These are phyloP conservation scores for Gelatoporia subvermispora DNA, from an alignment of 768 basidiomycete species.

Conservation along the genomic window DNA sequence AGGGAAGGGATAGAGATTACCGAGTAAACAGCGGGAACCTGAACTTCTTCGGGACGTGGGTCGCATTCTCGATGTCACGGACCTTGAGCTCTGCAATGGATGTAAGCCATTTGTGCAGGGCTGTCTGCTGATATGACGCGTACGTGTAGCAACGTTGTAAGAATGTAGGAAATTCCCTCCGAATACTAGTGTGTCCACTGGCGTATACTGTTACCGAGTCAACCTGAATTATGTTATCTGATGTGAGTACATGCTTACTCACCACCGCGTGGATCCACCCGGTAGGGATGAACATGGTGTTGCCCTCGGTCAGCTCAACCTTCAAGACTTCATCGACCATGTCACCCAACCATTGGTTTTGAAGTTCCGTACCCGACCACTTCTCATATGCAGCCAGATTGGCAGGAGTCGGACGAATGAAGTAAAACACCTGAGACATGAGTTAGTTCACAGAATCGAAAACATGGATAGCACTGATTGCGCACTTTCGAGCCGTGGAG, in stretches of 20 bases:
- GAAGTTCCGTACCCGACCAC: slow-evolving; percentile 91
- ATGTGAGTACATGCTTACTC: slow-evolving; percentile 32
- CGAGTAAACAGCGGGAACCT: slow-evolving; percentile 22
- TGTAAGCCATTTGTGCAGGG: background rate
- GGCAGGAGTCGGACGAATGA: slow-evolving; percentile 81
- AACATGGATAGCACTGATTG: background rate
- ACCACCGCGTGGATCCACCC: slow-evolving; percentile 99
- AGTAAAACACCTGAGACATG: slow-evolving; percentile 83
- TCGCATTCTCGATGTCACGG: slow-evolving; percentile 86
- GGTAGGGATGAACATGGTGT: slow-evolving; percentile 92
- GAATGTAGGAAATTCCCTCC: slow-evolving; percentile 98
- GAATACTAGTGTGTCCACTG: slow-evolving; percentile 88
- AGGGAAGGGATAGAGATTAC: slow-evolving; percentile 10
- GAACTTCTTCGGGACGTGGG: slow-evolving; percentile 76
- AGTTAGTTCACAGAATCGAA: slow-evolving; percentile 1
- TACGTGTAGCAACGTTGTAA: slow-evolving; percentile 82
- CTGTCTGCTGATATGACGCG: slow-evolving; percentile 21
- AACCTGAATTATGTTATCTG: background rate
- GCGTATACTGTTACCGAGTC: slow-evolving; percentile 65
- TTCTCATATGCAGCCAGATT: slow-evolving; percentile 89
- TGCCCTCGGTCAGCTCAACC: slow-evolving; percentile 69
- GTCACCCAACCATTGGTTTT: slow-evolving; percentile 90
- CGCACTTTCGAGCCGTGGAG: slow-evolving; percentile 77
- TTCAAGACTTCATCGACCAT: slow-evolving; percentile 88
- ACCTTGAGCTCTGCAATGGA: slow-evolving; percentile 68